Evolutionary conservation across 306 rosid genomes (phyloP), one percentile per base, ranked within the genome.

Genomic region (Cicer pinnatifidum): DNA sequence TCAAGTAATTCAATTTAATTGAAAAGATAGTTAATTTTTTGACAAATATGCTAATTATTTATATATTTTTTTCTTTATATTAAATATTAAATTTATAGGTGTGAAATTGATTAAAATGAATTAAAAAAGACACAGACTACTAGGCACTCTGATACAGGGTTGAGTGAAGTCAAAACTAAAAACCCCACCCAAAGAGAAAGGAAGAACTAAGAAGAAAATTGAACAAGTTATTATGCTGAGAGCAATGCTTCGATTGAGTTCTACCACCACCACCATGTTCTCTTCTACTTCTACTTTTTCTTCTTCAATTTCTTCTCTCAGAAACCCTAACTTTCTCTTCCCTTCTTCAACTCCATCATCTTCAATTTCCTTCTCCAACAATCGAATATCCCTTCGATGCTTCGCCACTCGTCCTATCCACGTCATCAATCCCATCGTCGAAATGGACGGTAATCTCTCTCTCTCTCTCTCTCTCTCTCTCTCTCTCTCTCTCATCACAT

Each of bases 341-440:
- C 8, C 68, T 67, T 64, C 85, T 9, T 11, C 56, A 20, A 19
- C 56, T 66, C 8, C 76, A 20, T 10, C 84, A 6, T 75, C 75
- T 9, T 76, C 83, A 3, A 72, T 91, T 33, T 84, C 89, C 9
- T 88, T 87, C 81, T 50, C 89, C 16, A 47, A 80, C 72, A 59
- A 33, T 59, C 78, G 57, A 47, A 40, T 81, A 57, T 86, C 95
- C 11, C 83, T 86, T 38, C 93, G 97, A 58, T 89, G 90, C 88
- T 90, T 67, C 79, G 91, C 97, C 13, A 64, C 95, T 10, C 75
- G 82, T 41, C 1, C 89, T 50, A 79, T 94, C 73, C 84, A 23
- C 3, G 97, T 94, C 63, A 79, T 65, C 86, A 91, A 88, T 86
- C 97, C 99, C 46, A 77, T 91, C 5, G 99, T 94, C 35, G 99